Percentiles rank a stretch among this genome's conserved stretches.
Conservation (phyloP, 2,329 filamentous ascomycete species). For the Aurifilum marmelostoma region DNA sequence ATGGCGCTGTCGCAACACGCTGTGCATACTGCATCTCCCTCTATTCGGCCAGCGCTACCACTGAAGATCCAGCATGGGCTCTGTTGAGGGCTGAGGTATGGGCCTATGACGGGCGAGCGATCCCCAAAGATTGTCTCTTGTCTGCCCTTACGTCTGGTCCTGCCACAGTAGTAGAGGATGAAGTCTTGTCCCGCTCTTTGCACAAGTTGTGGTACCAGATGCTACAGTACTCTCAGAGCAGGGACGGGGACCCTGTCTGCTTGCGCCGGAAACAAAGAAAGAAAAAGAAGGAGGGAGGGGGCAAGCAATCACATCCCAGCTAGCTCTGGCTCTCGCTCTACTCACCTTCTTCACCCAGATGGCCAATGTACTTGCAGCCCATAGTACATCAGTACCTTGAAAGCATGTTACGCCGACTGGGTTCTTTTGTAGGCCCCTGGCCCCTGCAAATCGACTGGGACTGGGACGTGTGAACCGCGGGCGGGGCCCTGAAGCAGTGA, state of each 20-base stretch:
- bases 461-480: constrained; percentile 7
- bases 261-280: no score
- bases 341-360: neutral
- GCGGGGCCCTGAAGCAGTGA: neutral
- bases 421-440: constrained; percentile 14
- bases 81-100: neutral
- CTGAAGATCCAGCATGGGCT: neutral
- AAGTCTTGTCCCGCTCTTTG: neutral
- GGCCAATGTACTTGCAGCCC: neutral
- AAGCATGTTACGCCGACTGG: constrained; percentile 1
- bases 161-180: neutral
- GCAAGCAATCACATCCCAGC: neutral
- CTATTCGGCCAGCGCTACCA: neutral
- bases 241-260: no score
- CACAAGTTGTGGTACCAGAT: no score
- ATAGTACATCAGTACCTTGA: neutral
- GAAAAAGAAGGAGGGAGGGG: no score
- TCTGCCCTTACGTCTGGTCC: no score
- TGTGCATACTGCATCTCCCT: neutral
- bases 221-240: no score
- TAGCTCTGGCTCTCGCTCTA: neutral
- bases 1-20: no score
- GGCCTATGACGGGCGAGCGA: neutral
- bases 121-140: neutral
- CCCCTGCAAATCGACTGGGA: neutral